Evolutionary conservation across 768 basidiomycete species (phyloP).

Genomic region (Favolaschia claudopus): DNA sequence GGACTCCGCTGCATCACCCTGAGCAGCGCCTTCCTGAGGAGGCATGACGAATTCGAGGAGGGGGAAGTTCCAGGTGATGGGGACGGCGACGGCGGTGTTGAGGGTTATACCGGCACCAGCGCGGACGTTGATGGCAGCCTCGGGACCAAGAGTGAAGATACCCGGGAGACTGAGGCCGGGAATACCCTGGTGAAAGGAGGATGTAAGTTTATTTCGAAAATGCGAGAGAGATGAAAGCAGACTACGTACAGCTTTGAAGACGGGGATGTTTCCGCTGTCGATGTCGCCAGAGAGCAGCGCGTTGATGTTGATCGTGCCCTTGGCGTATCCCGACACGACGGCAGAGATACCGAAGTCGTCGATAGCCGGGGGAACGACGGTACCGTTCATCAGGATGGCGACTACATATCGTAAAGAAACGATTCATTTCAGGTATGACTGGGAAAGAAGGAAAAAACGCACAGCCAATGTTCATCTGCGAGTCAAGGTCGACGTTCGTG

Average conservation of each 20-base stretch:
- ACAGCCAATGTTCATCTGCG: slow-evolving; percentile 12
- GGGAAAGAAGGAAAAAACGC: too few species aligned
- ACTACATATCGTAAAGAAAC: too few species aligned
- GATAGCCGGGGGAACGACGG: slow-evolving; percentile 6
- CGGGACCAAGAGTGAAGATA: slow-evolving; percentile 1
- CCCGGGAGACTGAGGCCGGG: neutral
- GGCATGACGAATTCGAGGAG: slow-evolving; percentile 9
- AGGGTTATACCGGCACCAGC: slow-evolving; percentile 3
- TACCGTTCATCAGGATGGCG: slow-evolving; percentile 6
- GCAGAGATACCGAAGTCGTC: neutral
- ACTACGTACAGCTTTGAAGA: neutral
- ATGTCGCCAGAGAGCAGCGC: neutral
- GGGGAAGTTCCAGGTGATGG: slow-evolving; percentile 9
- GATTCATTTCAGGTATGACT: too few species aligned
- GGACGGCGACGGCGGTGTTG: slow-evolving; percentile 5
- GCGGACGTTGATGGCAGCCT: slow-evolving; percentile 5
- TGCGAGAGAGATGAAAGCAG: neutral
- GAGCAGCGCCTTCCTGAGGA: neutral
- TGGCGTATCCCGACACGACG: slow-evolving; percentile 6
- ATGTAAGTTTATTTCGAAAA: neutral
- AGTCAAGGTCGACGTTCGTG: slow-evolving; percentile 1
- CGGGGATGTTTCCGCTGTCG: slow-evolving; percentile 1
- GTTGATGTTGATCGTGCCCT: neutral
- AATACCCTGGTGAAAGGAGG: neutral
- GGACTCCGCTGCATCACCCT: neutral